These are phyloP conservation scores for Cercospora beticola DNA, from an alignment of 2,329 filamentous ascomycete species.

Conservation along the genomic window DNA sequence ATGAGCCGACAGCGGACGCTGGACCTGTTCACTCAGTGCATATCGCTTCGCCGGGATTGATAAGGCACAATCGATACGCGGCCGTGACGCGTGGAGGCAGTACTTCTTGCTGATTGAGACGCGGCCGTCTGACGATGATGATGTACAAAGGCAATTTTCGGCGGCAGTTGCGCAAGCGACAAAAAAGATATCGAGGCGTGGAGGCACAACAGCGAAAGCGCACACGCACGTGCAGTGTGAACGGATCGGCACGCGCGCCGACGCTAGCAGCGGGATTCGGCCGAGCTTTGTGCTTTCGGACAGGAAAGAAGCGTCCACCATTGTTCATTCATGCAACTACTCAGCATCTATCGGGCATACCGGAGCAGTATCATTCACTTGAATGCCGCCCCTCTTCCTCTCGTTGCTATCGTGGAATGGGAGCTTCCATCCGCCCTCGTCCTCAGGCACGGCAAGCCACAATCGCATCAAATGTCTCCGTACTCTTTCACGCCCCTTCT, in stretches of 20 bases:
- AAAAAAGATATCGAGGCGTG: background rate
- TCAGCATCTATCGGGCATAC: slow-evolving; percentile 74
- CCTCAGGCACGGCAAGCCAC: slow-evolving; percentile 79
- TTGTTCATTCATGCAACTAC: slow-evolving; percentile 38
- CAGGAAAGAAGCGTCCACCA: background rate
- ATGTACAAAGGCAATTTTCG: background rate
- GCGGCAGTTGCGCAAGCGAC: background rate
- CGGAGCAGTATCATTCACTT: slow-evolving; percentile 77
- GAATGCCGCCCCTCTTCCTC: slow-evolving; percentile 85
- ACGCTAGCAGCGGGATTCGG: background rate
- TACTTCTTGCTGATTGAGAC: background rate
- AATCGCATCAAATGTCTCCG: slow-evolving; percentile 77
- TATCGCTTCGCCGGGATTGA: background rate
- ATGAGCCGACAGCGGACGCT: slow-evolving; percentile 6
- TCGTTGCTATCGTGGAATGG: slow-evolving; percentile 78
- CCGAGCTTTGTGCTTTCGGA: background rate
- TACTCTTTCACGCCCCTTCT: slow-evolving; percentile 53
- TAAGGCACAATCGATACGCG: background rate
- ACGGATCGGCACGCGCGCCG: background rate
- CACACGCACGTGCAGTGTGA: background rate
- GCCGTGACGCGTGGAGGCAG: background rate
- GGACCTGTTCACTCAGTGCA: background rate
- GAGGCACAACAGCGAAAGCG: background rate
- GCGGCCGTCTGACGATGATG: background rate
- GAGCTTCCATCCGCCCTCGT: slow-evolving; percentile 79